Base-by-base conservation (phyloP, 2,329 filamentous ascomycete species). In the Ramularia endophylla region DNA sequence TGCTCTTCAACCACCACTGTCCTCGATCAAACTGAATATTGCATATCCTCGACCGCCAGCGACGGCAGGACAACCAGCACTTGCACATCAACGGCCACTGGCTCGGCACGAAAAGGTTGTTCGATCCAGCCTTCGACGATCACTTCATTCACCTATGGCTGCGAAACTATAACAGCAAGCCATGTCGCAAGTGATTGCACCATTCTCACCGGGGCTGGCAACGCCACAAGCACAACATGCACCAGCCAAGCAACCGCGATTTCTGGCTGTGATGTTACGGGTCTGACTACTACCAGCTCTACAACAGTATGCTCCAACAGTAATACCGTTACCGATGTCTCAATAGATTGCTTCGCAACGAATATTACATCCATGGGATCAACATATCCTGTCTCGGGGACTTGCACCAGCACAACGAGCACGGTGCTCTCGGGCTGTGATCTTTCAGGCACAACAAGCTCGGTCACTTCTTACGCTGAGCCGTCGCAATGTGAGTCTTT, bases 371-470 rank as follows among this genome's bases (percentile, higher is more conserved):
- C 33, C 16, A 19, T 40, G 4, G 22, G 31, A 11, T 43, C 25
- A 9, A 42, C 36, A 7, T 40, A 38, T 2, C 36, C 38, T 1
- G 38, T 27, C 3, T 36, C 36, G 5, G 32, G 38, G 5, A 48
- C 48, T 8, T 51, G 48, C 27, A 48, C 48, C 3, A 31, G 35
- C 8, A 40, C 41, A 1, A 35, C 34, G 8, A 41, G 22, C 11
- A 39, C 37, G 13, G 36, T 50, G 3, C 32, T 32, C 18, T 42
- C 47, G 16, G 47, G 47, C 12, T 50, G 47, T 18, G 47, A 50
- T 33, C 28, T 50, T 8, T 41, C 47, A 30, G 47, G 28, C 9
- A 41, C 40, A 11, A 47, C 38, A 6, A 44, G 30, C 2, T 39
- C 40, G 3, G 22, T 42, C 15, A 41, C 36, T 15, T 41, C 36